phyloP scores from a whole-genome alignment of 192 early-diverging fungal species.

The Kappamyces sp. region DNA sequence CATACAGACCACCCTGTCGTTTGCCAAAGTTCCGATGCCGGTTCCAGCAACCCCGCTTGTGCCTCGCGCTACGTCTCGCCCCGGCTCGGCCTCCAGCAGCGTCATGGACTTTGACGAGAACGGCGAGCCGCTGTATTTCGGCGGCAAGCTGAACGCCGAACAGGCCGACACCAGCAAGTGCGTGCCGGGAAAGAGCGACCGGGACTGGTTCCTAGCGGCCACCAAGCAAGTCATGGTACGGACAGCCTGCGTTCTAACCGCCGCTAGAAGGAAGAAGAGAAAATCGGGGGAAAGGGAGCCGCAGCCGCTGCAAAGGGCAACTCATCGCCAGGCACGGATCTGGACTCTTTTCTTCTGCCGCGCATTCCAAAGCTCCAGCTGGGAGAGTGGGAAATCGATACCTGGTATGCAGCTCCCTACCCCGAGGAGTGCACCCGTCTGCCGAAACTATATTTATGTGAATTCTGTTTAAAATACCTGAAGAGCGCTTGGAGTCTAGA shows the following conservation, averaged over 20 bases:
- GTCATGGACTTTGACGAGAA: no score
- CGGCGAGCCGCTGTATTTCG: not conserved
- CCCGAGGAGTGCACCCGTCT: slow-evolving; percentile 78
- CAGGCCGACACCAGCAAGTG: slow-evolving; percentile 6
- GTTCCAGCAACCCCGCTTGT: no score
- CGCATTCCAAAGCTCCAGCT: slow-evolving; percentile 43
- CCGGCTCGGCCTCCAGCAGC: no score
- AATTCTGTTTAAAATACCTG: slow-evolving; percentile 93
- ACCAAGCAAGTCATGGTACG: no score
- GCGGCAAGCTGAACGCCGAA: slow-evolving; percentile 1
- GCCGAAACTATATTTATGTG: slow-evolving; percentile 76
- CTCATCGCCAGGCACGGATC: no score
- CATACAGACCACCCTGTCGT: no score
- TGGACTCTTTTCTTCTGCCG: not conserved
- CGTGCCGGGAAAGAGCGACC: not conserved
- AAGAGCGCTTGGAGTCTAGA: slow-evolving; percentile 58
- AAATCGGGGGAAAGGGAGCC: no score
- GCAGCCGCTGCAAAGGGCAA: no score
- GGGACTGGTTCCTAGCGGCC: not conserved
- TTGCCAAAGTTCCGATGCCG: no score
- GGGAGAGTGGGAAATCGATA: slow-evolving; percentile 77
- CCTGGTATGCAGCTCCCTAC: slow-evolving; percentile 94
- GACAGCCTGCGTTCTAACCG: no score
- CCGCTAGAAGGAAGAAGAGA: no score
- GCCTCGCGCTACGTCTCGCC: no score